A percentile compares a stretch with the other conserved stretches of the same genome.
Evolutionary conservation across 768 basidiomycete species (phyloP).

Genomic region (Ramaria sp.): DNA sequence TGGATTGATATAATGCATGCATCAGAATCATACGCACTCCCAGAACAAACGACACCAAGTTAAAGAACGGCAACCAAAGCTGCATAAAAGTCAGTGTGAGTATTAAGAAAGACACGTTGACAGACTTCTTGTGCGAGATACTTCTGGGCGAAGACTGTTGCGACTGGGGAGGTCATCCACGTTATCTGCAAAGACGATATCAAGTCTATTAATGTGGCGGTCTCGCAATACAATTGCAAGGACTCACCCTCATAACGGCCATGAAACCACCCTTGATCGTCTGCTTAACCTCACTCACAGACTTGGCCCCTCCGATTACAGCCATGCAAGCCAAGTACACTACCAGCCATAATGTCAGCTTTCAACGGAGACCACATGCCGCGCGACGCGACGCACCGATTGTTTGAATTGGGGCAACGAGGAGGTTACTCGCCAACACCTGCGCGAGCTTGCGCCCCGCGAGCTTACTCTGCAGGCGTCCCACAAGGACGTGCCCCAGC

Average conservation of each 20-base stretch:
- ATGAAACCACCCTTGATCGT: constrained; percentile 68
- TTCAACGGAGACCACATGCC: neutral
- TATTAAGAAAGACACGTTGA: neutral
- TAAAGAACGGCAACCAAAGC: constrained; percentile 89
- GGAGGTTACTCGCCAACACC: constrained; percentile 64
- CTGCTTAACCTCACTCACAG: constrained; percentile 48
- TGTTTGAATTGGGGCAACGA: constrained; percentile 69
- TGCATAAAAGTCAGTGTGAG: constrained; percentile 18
- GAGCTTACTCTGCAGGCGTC: constrained; percentile 63
- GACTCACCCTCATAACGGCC: constrained; percentile 55
- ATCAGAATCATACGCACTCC: constrained; percentile 41
- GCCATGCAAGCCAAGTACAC: constrained; percentile 76
- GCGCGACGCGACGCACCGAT: constrained; percentile 33
- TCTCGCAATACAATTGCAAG: neutral
- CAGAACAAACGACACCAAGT: constrained; percentile 59
- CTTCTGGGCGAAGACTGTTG: constrained; percentile 66
- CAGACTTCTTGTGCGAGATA: constrained; percentile 68
- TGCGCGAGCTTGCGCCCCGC: constrained; percentile 67
- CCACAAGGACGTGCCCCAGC: constrained; percentile 63
- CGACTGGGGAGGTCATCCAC: constrained; percentile 70
- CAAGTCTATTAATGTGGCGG: neutral
- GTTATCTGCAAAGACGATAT: constrained; percentile 40
- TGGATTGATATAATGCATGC: neutral
- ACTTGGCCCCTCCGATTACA: constrained; percentile 70
- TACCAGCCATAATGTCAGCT: constrained; percentile 14